Evolutionary conservation across 148 eudicot species (phyloP).

Genomic region (Chenopodium berlandieri): DNA sequence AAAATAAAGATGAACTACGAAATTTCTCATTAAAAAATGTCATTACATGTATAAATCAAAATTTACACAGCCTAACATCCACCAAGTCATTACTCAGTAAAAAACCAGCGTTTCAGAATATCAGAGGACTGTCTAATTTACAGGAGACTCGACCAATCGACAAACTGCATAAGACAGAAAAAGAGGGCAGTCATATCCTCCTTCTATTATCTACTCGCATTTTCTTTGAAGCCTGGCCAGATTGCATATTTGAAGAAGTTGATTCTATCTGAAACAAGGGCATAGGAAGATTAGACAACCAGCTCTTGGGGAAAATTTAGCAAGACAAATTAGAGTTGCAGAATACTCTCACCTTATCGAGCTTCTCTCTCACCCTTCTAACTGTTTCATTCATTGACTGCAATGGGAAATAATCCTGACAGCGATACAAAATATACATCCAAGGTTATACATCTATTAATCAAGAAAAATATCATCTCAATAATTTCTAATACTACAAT

Average conservation of each 20-base stretch:
- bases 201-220: slow-evolving; percentile 65
- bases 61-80: neutral
- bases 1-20: neutral
- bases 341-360: slow-evolving; percentile 52
- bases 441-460: neutral
- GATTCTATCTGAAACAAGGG: slow-evolving; percentile 57
- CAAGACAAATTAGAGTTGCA: neutral
- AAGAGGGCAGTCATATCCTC: slow-evolving; percentile 44
- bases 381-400: slow-evolving; percentile 84
- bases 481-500: neutral
- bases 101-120: neutral
- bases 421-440: slow-evolving; percentile 5
- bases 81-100: neutral
- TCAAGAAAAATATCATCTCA: neutral
- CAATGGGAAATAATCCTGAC: slow-evolving; percentile 70
- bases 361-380: slow-evolving; percentile 64
- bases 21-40: neutral
- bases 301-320: neutral
- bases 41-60: neutral
- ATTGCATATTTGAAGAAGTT: slow-evolving; percentile 37
- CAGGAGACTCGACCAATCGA: neutral
- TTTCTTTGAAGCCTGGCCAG: slow-evolving; percentile 55
- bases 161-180: neutral
- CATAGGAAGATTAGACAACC: neutral
- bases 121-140: neutral